Evolutionary conservation across 2,329 filamentous ascomycete genomes (phyloP).

Genomic region (Claviceps sp.): DNA sequence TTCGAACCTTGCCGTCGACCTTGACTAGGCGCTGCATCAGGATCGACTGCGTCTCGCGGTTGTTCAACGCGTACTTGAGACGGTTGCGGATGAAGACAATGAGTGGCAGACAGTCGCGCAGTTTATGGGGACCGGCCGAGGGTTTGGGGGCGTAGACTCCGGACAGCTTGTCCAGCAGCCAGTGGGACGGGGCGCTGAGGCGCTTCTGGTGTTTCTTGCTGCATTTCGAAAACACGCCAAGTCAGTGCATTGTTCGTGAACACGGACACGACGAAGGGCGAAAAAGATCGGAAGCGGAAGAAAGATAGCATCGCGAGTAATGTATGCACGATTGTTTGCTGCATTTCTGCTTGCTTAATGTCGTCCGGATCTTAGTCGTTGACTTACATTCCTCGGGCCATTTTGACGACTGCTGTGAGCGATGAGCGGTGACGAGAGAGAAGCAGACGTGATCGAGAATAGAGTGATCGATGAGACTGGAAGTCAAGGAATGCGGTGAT

Average conservation of each 20-base stretch:
- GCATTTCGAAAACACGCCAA: slow-evolving; percentile 10
- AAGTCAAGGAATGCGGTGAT: no score
- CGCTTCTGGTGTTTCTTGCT: slow-evolving; percentile 99
- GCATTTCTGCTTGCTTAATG: not conserved
- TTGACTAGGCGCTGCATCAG: slow-evolving; percentile 99
- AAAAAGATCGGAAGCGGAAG: not conserved
- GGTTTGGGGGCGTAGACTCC: slow-evolving; percentile 65
- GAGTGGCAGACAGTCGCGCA: slow-evolving; percentile 95
- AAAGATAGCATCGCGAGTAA: no score
- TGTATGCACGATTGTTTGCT: not conserved
- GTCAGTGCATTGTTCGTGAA: not conserved
- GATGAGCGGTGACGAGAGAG: slow-evolving; percentile 20
- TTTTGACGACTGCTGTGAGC: slow-evolving; percentile 32
- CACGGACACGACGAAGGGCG: no score
- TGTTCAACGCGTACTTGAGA: slow-evolving; percentile 99
- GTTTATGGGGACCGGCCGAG: slow-evolving; percentile 90
- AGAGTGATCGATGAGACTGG: no score
- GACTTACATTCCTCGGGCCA: slow-evolving; percentile 52
- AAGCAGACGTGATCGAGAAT: no score
- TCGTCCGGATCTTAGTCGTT: not conserved
- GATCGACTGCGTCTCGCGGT: slow-evolving; percentile 93
- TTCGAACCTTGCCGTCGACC: slow-evolving; percentile 99
- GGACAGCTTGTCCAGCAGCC: slow-evolving; percentile 99
- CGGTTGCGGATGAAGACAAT: slow-evolving; percentile 96
- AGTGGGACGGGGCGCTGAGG: slow-evolving; percentile 96